A percentile compares a stretch with the other conserved stretches of the same genome.
These are phyloP conservation scores for Trametes coccinea DNA, from an alignment of 768 basidiomycete genomes.

Conservation along the genomic window DNA sequence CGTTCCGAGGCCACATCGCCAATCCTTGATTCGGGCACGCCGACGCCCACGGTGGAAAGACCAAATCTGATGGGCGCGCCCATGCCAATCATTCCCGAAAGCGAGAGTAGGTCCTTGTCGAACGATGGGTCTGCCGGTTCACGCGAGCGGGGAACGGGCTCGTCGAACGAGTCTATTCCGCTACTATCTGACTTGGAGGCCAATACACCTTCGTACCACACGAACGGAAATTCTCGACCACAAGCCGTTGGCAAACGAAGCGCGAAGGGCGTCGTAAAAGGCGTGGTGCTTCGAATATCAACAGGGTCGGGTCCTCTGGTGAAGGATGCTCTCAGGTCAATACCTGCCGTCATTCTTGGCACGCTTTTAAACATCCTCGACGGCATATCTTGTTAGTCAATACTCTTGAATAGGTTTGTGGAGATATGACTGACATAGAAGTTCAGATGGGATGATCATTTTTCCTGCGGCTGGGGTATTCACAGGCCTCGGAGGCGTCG, in stretches of 20 bases:
- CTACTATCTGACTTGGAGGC: conserved; percentile 31
- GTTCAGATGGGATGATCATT: conserved; percentile 88
- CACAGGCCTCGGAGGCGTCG: conserved; percentile 76
- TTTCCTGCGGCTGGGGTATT: conserved; percentile 88
- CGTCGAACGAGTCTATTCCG: conserved; percentile 22
- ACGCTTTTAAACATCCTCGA: conserved; percentile 88
- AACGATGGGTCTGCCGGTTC: neutral
- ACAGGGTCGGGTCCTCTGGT: conserved; percentile 2
- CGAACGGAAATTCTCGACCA: conserved; percentile 10
- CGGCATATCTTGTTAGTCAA: conserved; percentile 80
- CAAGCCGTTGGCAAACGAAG: conserved; percentile 22
- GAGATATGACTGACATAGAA: neutral
- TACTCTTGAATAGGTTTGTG: neutral
- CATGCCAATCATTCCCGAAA: neutral
- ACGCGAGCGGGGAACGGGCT: neutral
- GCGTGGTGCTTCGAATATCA: neutral
- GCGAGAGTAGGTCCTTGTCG: neutral
- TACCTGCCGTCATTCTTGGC: conserved; percentile 88
- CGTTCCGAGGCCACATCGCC: conserved; percentile 7
- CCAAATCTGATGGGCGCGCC: conserved; percentile 13
- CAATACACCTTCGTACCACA: conserved; percentile 18
- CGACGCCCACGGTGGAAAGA: conserved; percentile 23
- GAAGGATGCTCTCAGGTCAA: conserved; percentile 38
- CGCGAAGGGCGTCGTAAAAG: conserved; percentile 9
- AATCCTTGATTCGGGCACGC: conserved; percentile 9